Conservation (phyloP, 2,329 filamentous ascomycete species). For the Botryotinia calthae region DNA sequence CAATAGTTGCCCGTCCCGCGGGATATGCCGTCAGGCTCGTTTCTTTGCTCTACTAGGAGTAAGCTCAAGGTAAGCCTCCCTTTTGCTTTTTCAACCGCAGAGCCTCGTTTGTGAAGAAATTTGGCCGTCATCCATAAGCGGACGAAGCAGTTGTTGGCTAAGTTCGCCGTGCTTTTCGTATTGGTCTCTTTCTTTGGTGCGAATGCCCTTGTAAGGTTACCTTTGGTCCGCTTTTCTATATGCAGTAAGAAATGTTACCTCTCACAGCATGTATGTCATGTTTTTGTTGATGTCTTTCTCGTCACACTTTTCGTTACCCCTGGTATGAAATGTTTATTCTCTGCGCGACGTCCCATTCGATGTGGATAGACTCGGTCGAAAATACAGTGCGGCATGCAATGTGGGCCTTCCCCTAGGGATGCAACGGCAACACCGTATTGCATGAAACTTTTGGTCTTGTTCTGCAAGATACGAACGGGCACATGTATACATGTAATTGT, state of each 20-base stretch:
- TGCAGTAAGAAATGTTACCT: constrained; percentile 21
- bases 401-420: constrained; percentile 11
- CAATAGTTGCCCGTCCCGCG: constrained; percentile 8
- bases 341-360: constrained; percentile 4
- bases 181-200: neutral
- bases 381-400: constrained; percentile 6
- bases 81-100: neutral
- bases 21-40: constrained; percentile 8
- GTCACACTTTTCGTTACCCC: constrained; percentile 13
- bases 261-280: constrained; percentile 19
- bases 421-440: constrained; percentile 18
- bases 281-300: constrained; percentile 13
- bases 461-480: constrained; percentile 12
- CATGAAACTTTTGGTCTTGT: constrained; percentile 6
- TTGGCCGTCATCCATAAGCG: neutral
- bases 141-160: neutral
- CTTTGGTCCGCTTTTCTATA: constrained; percentile 10
- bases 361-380: constrained; percentile 12
- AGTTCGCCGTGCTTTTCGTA: neutral
- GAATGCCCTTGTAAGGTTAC: constrained; percentile 3
- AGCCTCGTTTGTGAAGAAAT: neutral
- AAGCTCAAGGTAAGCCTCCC: neutral
- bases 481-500: constrained; percentile 11
- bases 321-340: constrained; percentile 6
- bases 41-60: neutral